Conservation (phyloP, 1,139 yeast genomes). For the Suhomyces chickasaworum region DNA sequence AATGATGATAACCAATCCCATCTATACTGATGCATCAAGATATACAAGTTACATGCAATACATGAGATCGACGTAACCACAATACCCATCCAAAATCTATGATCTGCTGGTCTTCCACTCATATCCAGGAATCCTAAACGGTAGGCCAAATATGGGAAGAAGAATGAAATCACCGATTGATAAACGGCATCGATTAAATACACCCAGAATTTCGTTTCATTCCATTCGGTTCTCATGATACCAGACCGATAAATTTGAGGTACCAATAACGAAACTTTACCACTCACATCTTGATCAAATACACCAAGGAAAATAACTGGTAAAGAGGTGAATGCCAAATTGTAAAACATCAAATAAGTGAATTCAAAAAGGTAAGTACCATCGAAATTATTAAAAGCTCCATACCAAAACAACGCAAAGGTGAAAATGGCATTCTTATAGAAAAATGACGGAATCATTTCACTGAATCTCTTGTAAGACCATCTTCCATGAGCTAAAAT, state of each 20-base stretch:
- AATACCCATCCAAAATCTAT: slow-evolving; percentile 84
- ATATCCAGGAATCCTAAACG: slow-evolving; percentile 56
- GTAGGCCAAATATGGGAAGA: slow-evolving; percentile 79
- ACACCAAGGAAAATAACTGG: slow-evolving; percentile 91
- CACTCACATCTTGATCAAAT: slow-evolving; percentile 90
- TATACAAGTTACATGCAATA: slow-evolving; percentile 76
- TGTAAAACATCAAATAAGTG: slow-evolving; percentile 89
- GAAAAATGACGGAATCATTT: slow-evolving; percentile 92
- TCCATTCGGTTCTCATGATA: slow-evolving; percentile 81
- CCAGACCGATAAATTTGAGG: slow-evolving; percentile 91
- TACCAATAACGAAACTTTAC: slow-evolving; percentile 76
- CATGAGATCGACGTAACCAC: slow-evolving; percentile 79
- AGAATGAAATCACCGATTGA: slow-evolving; percentile 83
- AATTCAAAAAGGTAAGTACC: slow-evolving; percentile 91
- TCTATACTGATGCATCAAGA: slow-evolving; percentile 78
- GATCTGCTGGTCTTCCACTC: slow-evolving; percentile 72
- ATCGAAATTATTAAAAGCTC: slow-evolving; percentile 81
- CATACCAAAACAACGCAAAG: slow-evolving; percentile 90
- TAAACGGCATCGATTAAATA: slow-evolving; percentile 88
- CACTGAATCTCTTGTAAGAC: slow-evolving; percentile 89
- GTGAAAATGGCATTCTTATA: slow-evolving; percentile 91
- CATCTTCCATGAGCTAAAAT: slow-evolving; percentile 93
- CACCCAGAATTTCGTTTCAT: slow-evolving; percentile 72
- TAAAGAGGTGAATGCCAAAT: slow-evolving; percentile 90
- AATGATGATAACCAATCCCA: slow-evolving; percentile 90